These are phyloP conservation scores for Atkinsonella hypoxylon DNA, from an alignment of 2,329 filamentous ascomycete genomes.

Conservation along the genomic window DNA sequence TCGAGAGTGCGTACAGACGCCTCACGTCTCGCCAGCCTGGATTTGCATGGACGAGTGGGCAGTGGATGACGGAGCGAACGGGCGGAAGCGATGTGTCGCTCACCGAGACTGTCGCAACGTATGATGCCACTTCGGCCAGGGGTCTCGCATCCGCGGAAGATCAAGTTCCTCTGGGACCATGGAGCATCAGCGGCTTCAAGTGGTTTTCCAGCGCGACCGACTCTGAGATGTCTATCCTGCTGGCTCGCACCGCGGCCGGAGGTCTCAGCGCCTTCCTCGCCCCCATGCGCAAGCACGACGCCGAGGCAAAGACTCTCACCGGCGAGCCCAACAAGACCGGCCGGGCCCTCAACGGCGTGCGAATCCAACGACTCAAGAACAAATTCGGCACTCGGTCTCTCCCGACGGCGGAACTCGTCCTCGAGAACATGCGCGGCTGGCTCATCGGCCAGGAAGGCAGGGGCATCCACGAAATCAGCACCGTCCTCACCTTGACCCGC, in stretches of 20 bases:
- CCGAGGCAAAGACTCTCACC: constrained; percentile 17
- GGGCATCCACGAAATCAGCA: constrained; percentile 56
- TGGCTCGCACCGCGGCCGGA: constrained; percentile 41
- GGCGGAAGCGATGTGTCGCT: constrained; percentile 59
- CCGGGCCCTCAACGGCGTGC: constrained; percentile 51
- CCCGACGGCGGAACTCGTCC: constrained; percentile 60
- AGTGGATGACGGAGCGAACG: constrained; percentile 66
- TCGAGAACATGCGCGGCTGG: constrained; percentile 50
- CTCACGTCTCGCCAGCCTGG: constrained; percentile 38
- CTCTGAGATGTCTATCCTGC: constrained; percentile 42
- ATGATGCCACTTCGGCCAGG: constrained; percentile 9
- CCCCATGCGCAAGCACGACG: constrained; percentile 40
- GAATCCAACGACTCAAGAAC: constrained; percentile 57
- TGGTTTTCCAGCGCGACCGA: constrained; percentile 30
- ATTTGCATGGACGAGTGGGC: constrained; percentile 56
- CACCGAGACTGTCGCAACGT: constrained; percentile 49
- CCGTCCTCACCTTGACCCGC: constrained; percentile 55
- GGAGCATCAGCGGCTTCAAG: constrained; percentile 54
- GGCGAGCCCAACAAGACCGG: constrained; percentile 15
- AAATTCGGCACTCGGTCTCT: constrained; percentile 60
- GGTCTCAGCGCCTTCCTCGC: constrained; percentile 52
- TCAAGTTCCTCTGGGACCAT: constrained; percentile 36
- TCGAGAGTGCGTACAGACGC: constrained; percentile 39
- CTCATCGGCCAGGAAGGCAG: constrained; percentile 54
- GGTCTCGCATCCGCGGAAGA: constrained; percentile 11